Base-by-base conservation (phyloP, 257 asterid species). In the Lycium ferocissimum region DNA sequence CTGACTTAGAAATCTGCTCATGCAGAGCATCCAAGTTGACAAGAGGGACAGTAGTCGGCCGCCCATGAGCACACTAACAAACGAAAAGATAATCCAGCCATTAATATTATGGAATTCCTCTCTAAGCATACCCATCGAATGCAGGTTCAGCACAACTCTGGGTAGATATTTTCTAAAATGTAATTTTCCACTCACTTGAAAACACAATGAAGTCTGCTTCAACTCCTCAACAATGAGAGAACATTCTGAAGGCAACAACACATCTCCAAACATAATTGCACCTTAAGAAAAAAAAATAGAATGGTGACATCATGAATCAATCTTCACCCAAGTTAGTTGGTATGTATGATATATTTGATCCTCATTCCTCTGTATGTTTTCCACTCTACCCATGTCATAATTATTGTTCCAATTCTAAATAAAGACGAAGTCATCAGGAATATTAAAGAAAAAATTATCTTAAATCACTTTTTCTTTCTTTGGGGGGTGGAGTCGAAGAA, bases 251-350 rank as follows among this genome's bases (percentile, higher is more conserved):
- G 93, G 95, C 87, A 96, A 91, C 91, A 96, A 86, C 22, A 95
- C 80, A 87, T 96, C 99, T 70, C 99, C 99, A 87, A 96, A 96
- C 99, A 96, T 96, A 65, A 96, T 96, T 35, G 99, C 99, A 84
- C 99, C 99, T 96, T 84, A 83, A 79, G 76, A 40, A 57, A 35
- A 51, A 59, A 59, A 35, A 33, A 79, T 51, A 57, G 47, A 83
- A 83, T 49, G 35, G 79, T 37, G 57, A 40, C 57, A 51, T 56
- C 57, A 73, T 2, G 15, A 67, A 62, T 47, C 33, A 84, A 78
- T 26, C 82, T 43, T 54, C 63, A 9, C 38, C 49, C 38, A 26
- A 7, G 43, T 37, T 40, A 37, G 33, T 26, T 26, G 33, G 33
- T 26, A 26, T 26, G 33, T 26, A 26, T 26, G 33, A 26, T 26